Evolutionary conservation across 805 yeast genomes (phyloP), one percentile per base, ranked within the genome.

Genomic region (Zygosaccharomyces kombuchaensis): DNA sequence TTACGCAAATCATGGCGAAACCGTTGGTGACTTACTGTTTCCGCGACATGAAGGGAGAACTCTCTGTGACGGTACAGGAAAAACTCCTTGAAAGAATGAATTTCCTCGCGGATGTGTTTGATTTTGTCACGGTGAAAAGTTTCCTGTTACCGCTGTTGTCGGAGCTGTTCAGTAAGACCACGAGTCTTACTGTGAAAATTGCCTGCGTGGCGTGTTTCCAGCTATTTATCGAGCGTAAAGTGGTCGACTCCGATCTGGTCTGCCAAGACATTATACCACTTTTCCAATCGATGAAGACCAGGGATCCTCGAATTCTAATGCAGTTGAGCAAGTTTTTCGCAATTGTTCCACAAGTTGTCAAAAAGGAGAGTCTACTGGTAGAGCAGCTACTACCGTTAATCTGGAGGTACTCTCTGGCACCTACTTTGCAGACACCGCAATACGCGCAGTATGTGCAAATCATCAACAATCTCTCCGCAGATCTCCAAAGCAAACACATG

Each of bases 181-280:
- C 90, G 0, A 80, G 93, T 23, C 70, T 90, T 27, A 80, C 85
- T 4, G 84, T 93, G 22, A 91, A 93, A 58, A 69, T 84, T 13
- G 73, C 78, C 12, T 78, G 93, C 2, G 71, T 88, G 17, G 68
- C 73, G 14, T 73, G 86, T 1, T 81, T 89, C 55, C 72, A 76
- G 10, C 58, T 68, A 38, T 66, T 89, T 56, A 75, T 86, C 13
- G 75, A 71, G 16, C 69, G 73, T 16, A 80, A 81, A 49, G 75
- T 80, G 5, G 73, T 89, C 43, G 96, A 90, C 55, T 80, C 79
- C 53, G 75, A 78, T 43, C 77, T 85, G 2, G 77, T 89, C 27
- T 73, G 74, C 29, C 97, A 91, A 40, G 87, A 84, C 44, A 70
- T 93, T 31, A 66, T 93, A n/a, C 96, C 96, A 0, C 67, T 91